These are phyloP conservation scores for Blastobotrys indianensis DNA, from an alignment of 1,139 yeast species.

Conservation along the genomic window DNA sequence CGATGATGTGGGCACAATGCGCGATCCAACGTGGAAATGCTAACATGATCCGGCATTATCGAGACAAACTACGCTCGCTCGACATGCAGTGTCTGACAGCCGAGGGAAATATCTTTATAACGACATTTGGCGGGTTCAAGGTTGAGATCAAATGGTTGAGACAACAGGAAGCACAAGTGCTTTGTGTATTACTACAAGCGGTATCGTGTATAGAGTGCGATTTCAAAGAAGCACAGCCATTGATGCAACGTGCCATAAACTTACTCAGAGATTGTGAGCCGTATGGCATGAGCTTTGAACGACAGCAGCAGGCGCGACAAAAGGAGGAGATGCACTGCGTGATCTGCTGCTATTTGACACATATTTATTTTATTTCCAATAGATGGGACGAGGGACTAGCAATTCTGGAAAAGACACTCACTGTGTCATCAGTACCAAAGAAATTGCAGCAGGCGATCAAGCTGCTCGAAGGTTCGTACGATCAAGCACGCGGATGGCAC, in stretches of 20 bases:
- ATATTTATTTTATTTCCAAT: background rate
- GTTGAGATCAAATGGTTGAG: slow-evolving; percentile 5
- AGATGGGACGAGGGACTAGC: slow-evolving; percentile 1
- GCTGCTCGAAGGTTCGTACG: too few relatives aligned
- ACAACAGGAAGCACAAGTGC: background rate
- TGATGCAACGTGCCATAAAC: background rate
- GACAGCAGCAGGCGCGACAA: background rate
- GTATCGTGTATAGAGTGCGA: too few relatives aligned
- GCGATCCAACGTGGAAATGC: background rate
- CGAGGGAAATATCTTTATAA: slow-evolving; percentile 5
- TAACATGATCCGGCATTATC: too few relatives aligned
- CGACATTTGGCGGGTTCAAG: slow-evolving; percentile 4
- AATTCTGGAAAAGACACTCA: background rate
- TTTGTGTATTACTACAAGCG: too few relatives aligned
- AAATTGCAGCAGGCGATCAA: too few relatives aligned
- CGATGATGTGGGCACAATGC: background rate
- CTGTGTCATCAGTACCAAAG: too few relatives aligned
- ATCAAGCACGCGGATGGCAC: slow-evolving; percentile 5
- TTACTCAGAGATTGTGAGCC: background rate
- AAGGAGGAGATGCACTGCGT: background rate
- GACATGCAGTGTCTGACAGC: background rate
- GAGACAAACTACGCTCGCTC: too few relatives aligned
- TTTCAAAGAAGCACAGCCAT: too few relatives aligned
- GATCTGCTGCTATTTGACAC: background rate
- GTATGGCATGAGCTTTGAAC: background rate